Conservation (phyloP, 2,329 filamentous ascomycete genomes). For the Chrysosporium queenslandicum region DNA sequence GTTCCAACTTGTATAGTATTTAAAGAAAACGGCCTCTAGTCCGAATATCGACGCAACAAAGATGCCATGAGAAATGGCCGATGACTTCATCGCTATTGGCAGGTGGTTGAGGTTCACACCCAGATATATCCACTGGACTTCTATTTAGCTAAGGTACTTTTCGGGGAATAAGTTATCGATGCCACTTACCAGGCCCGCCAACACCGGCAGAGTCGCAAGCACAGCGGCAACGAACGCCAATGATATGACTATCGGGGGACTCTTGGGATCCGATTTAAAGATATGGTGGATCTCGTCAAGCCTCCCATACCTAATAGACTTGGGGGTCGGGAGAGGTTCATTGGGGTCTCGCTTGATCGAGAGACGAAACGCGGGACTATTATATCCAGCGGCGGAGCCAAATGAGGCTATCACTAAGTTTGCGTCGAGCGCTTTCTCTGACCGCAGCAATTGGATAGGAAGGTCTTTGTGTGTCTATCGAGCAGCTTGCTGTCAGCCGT, state of each 20-base stretch:
- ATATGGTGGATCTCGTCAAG: conserved; percentile 79
- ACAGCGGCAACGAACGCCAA: conserved; percentile 66
- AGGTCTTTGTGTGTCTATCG: conserved; percentile 87
- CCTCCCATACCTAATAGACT: conserved; percentile 74
- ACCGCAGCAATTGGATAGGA: conserved; percentile 66
- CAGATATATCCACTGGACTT: conserved; percentile 61
- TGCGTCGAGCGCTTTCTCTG: conserved; percentile 61
- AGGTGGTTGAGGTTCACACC: conserved; percentile 78
- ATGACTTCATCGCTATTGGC: conserved; percentile 60
- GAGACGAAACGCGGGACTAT: conserved; percentile 63
- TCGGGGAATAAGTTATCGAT: neutral
- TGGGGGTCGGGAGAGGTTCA: conserved; percentile 49
- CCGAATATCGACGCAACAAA: conserved; percentile 82
- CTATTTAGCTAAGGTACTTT: neutral
- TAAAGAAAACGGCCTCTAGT: conserved; percentile 85
- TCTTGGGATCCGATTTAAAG: conserved; percentile 71
- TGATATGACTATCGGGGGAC: conserved; percentile 69
- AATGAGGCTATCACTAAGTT: conserved; percentile 79
- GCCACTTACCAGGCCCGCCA: conserved; percentile 58
- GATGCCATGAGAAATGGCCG: conserved; percentile 68
- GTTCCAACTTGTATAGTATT: conserved; percentile 89
- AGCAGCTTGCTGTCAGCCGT: conserved; percentile 9
- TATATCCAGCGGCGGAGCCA: conserved; percentile 59
- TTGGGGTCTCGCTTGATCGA: conserved; percentile 55
- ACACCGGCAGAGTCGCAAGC: conserved; percentile 59